A percentile compares a stretch with the other conserved stretches of the same genome.
phyloP scores from a whole-genome alignment of 176 grass and related monocot genomes.

The Chloris gayana region DNA sequence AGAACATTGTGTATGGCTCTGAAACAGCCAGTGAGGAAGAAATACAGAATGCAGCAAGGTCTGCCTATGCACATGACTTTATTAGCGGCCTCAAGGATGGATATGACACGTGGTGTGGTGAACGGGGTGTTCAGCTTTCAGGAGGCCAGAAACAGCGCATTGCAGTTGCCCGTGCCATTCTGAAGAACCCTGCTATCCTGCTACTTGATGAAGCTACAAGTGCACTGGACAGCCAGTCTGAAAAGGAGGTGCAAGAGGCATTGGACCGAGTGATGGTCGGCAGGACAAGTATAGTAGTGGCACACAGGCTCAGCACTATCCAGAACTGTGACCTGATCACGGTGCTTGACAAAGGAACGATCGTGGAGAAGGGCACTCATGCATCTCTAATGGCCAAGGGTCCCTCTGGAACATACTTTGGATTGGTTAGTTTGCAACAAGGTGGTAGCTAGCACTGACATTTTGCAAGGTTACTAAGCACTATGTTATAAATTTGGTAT shows the following conservation, averaged over 20 bases:
- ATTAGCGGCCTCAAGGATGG: slow-evolving; percentile 91
- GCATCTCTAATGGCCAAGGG: slow-evolving; percentile 85
- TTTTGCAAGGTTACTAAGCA: slow-evolving; percentile 6
- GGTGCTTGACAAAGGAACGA: slow-evolving; percentile 71
- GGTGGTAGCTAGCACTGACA: slow-evolving; percentile 41
- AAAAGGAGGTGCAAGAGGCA: slow-evolving; percentile 87
- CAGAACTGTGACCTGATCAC: slow-evolving; percentile 82
- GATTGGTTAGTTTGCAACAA: slow-evolving; percentile 78
- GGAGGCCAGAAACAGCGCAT: slow-evolving; percentile 95
- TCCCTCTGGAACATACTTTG: slow-evolving; percentile 63
- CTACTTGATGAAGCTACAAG: slow-evolving; percentile 94
- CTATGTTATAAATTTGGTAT: not conserved
- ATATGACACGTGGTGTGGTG: slow-evolving; percentile 79
- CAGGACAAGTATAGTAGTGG: slow-evolving; percentile 87
- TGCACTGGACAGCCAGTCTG: slow-evolving; percentile 88
- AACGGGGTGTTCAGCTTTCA: slow-evolving; percentile 83
- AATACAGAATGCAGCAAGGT: slow-evolving; percentile 77
- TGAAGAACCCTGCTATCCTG: slow-evolving; percentile 82
- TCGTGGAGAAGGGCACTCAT: slow-evolving; percentile 90
- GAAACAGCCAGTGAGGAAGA: slow-evolving; percentile 62
- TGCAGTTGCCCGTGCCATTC: slow-evolving; percentile 86
- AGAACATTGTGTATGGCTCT: slow-evolving; percentile 80
- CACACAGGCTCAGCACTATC: slow-evolving; percentile 86
- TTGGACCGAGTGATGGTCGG: slow-evolving; percentile 83
- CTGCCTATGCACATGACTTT: slow-evolving; percentile 83